Evolutionary conservation across 2,329 filamentous ascomycete genomes (phyloP).

Genomic region (Penicillium rolfsii): DNA sequence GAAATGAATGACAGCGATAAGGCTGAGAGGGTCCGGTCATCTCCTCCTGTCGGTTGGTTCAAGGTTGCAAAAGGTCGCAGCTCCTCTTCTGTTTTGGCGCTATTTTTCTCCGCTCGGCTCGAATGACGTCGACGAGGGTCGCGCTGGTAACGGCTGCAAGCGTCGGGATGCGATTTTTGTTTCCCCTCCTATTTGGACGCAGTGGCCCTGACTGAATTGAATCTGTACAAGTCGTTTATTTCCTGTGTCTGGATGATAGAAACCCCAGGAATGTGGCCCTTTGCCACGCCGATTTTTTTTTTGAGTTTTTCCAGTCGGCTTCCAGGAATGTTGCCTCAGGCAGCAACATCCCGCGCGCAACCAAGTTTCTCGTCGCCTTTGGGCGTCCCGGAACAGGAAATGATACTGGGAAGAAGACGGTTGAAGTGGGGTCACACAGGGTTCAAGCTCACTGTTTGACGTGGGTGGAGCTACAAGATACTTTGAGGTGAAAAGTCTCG

Average conservation of each 20-base stretch:
- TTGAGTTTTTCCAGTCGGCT: slow-evolving; percentile 2
- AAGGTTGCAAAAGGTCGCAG: slow-evolving; percentile 5
- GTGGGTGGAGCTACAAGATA: background rate
- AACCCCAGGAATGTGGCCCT: background rate
- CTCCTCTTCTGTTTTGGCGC: background rate
- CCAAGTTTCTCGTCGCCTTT: background rate
- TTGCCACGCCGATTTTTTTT: background rate
- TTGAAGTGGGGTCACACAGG: background rate
- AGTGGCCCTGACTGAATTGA: background rate
- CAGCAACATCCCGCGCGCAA: background rate
- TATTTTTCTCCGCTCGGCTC: slow-evolving; percentile 7
- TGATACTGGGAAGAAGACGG: background rate
- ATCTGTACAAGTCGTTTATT: background rate
- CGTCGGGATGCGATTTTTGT: background rate
- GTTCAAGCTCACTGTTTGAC: background rate
- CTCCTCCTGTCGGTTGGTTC: background rate
- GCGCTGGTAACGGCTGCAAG: slow-evolving; percentile 13
- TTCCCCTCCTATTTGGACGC: background rate
- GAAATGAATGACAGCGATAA: slow-evolving; percentile 8
- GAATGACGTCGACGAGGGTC: slow-evolving; percentile 19
- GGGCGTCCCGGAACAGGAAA: background rate
- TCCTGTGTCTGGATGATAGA: background rate
- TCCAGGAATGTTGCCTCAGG: slow-evolving; percentile 15
- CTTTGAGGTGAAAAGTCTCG: background rate
- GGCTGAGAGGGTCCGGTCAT: background rate